Percentiles rank a stretch among this genome's conserved stretches.
phyloP scores from a whole-genome alignment of 208 protist species.

The Polymyxa betae region DNA sequence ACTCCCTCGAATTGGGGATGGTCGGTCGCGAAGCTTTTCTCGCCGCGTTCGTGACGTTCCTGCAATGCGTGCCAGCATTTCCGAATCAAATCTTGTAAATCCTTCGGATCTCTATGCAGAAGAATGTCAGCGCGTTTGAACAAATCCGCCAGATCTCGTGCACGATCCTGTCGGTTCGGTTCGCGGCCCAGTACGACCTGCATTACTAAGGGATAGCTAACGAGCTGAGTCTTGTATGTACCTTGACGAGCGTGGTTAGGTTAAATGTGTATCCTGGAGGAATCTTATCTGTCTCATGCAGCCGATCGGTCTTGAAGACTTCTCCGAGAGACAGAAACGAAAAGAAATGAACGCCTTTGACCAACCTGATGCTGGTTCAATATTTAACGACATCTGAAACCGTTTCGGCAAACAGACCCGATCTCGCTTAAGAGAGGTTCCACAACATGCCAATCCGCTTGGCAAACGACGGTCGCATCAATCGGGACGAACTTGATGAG shows the following conservation, averaged over 20 bases:
- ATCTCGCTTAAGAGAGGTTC: not conserved
- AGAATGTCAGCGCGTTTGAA: conserved; percentile 51
- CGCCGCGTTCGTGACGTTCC: not conserved
- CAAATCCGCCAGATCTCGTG: conserved; percentile 31
- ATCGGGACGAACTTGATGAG: not conserved
- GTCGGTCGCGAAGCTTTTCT: not conserved
- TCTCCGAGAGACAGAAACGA: conserved; percentile 26
- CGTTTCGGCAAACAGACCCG: not conserved
- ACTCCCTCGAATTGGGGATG: conserved; percentile 16
- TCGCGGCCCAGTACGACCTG: conserved; percentile 37
- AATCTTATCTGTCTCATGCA: not conserved
- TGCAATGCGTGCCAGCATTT: not conserved
- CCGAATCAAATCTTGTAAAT: not conserved
- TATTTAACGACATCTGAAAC: not conserved
- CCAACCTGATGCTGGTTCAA: not conserved
- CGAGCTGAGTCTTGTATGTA: not conserved
- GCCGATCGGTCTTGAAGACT: not conserved
- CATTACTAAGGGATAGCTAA: not conserved
- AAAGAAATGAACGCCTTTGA: not conserved
- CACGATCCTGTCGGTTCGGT: not conserved
- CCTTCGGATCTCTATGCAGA: not conserved
- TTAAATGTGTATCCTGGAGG: conserved; percentile 39
- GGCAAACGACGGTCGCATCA: conserved; percentile 37
- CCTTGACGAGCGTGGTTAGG: conserved; percentile 28
- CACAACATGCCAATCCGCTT: not conserved